These are phyloP conservation scores for Litchi chinensis DNA, from an alignment of 345 rosid genomes.

Conservation along the genomic window DNA sequence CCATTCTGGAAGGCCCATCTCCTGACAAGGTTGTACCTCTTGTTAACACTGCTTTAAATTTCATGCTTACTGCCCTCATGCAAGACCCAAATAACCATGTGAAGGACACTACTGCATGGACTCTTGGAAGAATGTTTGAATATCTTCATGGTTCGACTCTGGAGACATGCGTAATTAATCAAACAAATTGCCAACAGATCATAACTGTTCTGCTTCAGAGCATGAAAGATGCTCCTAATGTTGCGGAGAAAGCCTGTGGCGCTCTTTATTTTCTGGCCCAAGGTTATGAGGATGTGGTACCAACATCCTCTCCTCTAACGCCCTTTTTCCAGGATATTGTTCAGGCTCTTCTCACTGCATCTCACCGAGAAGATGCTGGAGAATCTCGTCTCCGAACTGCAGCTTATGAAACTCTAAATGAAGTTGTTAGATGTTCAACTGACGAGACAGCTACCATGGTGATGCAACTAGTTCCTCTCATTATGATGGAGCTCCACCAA, in stretches of 20 bases:
- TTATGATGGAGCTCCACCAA: slow-evolving; percentile 42
- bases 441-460: slow-evolving; percentile 42
- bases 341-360: slow-evolving; percentile 42
- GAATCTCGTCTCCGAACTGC: slow-evolving; percentile 75
- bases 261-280: slow-evolving; percentile 75
- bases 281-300: slow-evolving; percentile 62
- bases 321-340: slow-evolving; percentile 49
- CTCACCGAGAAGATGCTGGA: slow-evolving; percentile 62
- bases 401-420: slow-evolving; percentile 72
- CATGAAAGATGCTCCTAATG: slow-evolving; percentile 78
- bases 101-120: slow-evolving; percentile 63
- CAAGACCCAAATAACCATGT: slow-evolving; percentile 55
- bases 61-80: slow-evolving; percentile 60
- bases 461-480: slow-evolving; percentile 36
- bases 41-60: slow-evolving; percentile 55
- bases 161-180: slow-evolving; percentile 63
- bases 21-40: slow-evolving; percentile 55
- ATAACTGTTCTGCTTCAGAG: slow-evolving; percentile 68
- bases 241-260: slow-evolving; percentile 75
- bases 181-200: slow-evolving; percentile 74
- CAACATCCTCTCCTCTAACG: slow-evolving; percentile 36
- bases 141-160: slow-evolving; percentile 70
- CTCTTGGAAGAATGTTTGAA: slow-evolving; percentile 79
- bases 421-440: slow-evolving; percentile 71
- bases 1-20: slow-evolving; percentile 69